A percentile compares a stretch with the other conserved stretches of the same genome.
phyloP scores from a whole-genome alignment of 2,329 filamentous ascomycete species.

The Penicillium sp. region DNA sequence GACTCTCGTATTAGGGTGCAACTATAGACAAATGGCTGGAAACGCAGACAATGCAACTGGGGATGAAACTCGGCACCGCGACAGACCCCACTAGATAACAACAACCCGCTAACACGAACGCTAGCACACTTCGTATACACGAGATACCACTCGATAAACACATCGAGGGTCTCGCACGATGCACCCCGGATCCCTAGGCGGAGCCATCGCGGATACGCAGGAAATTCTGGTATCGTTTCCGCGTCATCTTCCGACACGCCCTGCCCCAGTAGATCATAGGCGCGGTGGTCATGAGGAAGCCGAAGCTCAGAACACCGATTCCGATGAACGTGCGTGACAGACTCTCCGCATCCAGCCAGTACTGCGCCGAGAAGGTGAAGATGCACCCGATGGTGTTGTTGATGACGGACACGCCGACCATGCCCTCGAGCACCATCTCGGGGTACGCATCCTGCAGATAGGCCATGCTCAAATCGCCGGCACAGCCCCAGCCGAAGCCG shows the following conservation, averaged over 20 bases:
- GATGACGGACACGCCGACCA: conserved; percentile 58
- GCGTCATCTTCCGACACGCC: conserved; percentile 49
- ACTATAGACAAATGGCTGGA: too few species aligned
- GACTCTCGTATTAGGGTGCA: too few species aligned
- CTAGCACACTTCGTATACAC: too few species aligned
- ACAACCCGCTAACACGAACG: too few species aligned
- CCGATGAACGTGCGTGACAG: conserved; percentile 52
- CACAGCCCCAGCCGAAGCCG: conserved; percentile 59
- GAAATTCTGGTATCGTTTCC: conserved; percentile 47
- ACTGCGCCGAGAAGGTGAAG: conserved; percentile 53
- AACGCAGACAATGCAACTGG: too few species aligned
- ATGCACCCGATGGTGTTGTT: conserved; percentile 56
- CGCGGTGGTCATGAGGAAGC: conserved; percentile 51
- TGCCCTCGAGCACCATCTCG: conserved; percentile 57
- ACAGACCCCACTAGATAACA: too few species aligned
- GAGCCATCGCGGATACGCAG: conserved; percentile 49
- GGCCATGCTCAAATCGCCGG: conserved; percentile 55
- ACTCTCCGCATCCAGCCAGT: conserved; percentile 50
- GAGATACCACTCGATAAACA: too few species aligned
- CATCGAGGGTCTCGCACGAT: too few species aligned
- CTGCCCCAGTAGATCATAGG: conserved; percentile 58
- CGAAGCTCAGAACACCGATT: conserved; percentile 52
- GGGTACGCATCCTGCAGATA: conserved; percentile 58
- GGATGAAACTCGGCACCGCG: too few species aligned
- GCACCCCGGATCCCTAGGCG: too few species aligned